Evolutionary conservation across 257 asterid species (phyloP), one percentile per base, ranked within the genome.

Genomic region (Ehretia macrophylla): DNA sequence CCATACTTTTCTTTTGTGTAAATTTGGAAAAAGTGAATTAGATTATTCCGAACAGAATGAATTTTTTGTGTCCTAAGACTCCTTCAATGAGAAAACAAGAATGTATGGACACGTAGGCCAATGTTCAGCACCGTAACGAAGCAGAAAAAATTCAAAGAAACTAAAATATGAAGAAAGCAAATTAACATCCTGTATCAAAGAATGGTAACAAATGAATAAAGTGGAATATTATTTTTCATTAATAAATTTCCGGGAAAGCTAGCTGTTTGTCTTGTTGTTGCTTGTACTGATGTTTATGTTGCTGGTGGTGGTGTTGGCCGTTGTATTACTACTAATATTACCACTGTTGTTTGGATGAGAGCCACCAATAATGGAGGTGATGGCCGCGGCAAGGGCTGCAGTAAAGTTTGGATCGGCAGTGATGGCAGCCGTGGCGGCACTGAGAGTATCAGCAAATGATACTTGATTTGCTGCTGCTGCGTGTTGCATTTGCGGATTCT

Each of bases 341-440:
- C 42, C 67, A 48, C 35, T 17, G 69, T 58, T 68, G 35, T 54
- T 70, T 1, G 76, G 72, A 0, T 82, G 81, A 13, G 83, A 62
- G 16, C 93, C 93, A 23, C 91, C 87, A 27, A 94, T 86, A 56
- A 94, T 80, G 76, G 90, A 81, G 19, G 88, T 64, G 63, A 90
- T 87, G 19, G 97, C 97, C 0, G 97, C 95, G 0, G 96, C 96
- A 0, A 93, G 86, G 40, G 94, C 97, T 0, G 96, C 95, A 0
- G 95, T 85, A 64, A 93, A 93, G 63, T 93, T 85, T 10, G 99
- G 97, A 59, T 93, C 94, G 10, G 95, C 67, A 0, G 98, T 82
- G 35, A 87, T 82, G 19, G 91, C 99, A 0, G 95, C 92, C 0
- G 95, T 86, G 46, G 95, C 93, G 0, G 97, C 95, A 39, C 84